Evolutionary conservation across 169 alveolate genomes (phyloP).

Genomic region (Eimeria maxima): DNA sequence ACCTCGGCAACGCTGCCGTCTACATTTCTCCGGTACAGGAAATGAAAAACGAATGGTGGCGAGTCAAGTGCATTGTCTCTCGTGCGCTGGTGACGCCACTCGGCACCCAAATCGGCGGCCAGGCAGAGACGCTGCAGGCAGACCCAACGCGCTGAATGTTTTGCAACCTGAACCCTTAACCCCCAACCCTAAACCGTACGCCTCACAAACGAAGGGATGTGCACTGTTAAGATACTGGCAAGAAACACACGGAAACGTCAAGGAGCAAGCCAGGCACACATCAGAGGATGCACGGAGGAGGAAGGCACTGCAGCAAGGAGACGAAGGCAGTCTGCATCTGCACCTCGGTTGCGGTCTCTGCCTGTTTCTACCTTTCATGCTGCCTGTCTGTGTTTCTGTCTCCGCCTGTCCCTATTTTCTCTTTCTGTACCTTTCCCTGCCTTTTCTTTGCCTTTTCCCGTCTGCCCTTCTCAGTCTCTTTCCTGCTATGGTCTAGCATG

Average conservation of each 20-base stretch:
- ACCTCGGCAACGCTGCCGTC: not conserved
- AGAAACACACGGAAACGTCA: not conserved
- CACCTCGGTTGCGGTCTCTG: not conserved
- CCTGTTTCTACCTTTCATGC: not conserved
- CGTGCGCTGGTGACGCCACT: not conserved
- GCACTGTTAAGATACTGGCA: too few species aligned
- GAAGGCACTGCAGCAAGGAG: not conserved
- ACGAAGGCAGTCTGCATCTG: not conserved
- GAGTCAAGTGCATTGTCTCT: not conserved
- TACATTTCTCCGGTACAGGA: not conserved
- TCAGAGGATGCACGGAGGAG: not conserved
- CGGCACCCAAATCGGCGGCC: conserved; percentile 11
- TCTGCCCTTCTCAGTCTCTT: not conserved
- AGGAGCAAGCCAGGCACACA: not conserved
- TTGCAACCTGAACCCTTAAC: conserved; percentile 23
- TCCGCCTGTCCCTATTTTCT: not conserved
- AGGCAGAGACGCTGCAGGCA: conserved; percentile 26
- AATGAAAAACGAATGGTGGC: not conserved
- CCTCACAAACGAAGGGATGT: too few species aligned
- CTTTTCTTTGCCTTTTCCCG: not conserved
- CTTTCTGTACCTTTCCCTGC: not conserved
- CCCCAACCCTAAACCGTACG: not conserved
- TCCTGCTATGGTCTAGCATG: too few species aligned
- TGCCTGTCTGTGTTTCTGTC: not conserved
- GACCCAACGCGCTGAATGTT: not conserved